Percentiles rank a stretch among this genome's conserved stretches.
phyloP scores from a whole-genome alignment of 257 asterid species.

The Agastache rugosa region DNA sequence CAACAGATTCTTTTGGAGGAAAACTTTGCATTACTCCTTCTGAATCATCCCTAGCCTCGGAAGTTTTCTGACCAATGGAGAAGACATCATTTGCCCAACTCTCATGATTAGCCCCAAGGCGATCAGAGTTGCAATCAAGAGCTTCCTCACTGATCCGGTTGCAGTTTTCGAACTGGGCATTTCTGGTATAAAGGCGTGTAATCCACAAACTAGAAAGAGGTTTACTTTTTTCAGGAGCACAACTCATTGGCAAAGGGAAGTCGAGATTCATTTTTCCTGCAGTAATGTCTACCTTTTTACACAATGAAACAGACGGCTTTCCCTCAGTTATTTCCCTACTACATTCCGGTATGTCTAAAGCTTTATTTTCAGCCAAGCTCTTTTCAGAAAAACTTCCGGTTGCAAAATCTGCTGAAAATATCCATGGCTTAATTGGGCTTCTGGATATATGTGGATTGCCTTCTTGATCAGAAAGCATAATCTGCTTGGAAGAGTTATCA shows the following conservation, averaged over 20 bases:
- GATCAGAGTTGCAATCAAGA: slow-evolving; percentile 20
- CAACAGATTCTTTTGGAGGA: slow-evolving; percentile 39
- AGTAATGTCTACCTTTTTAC: slow-evolving; percentile 25
- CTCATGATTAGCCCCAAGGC: slow-evolving; percentile 24
- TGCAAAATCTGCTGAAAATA: slow-evolving; percentile 35
- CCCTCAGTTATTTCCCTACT: slow-evolving; percentile 17
- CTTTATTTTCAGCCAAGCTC: slow-evolving; percentile 39
- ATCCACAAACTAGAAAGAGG: slow-evolving; percentile 68
- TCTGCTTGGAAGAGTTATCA: slow-evolving; percentile 39
- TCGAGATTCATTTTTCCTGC: slow-evolving; percentile 32
- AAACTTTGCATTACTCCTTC: slow-evolving; percentile 32
- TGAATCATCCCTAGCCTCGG: slow-evolving; percentile 30
- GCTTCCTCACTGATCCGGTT: slow-evolving; percentile 38
- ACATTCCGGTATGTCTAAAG: slow-evolving; percentile 23
- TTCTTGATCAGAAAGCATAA: slow-evolving; percentile 38
- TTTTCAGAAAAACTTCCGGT: slow-evolving; percentile 30
- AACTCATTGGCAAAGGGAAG: slow-evolving; percentile 33
- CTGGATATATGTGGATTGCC: slow-evolving; percentile 23
- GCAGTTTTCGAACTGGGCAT: slow-evolving; percentile 32
- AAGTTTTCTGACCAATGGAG: slow-evolving; percentile 33
- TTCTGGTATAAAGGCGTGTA: slow-evolving; percentile 55
- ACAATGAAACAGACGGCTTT: slow-evolving; percentile 36
- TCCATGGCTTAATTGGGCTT: slow-evolving; percentile 32
- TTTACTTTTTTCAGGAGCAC: slow-evolving; percentile 43
- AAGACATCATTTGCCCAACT: slow-evolving; percentile 34